phyloP scores from a whole-genome alignment of 148 eudicot species.

The Pouteria glomerata region DNA sequence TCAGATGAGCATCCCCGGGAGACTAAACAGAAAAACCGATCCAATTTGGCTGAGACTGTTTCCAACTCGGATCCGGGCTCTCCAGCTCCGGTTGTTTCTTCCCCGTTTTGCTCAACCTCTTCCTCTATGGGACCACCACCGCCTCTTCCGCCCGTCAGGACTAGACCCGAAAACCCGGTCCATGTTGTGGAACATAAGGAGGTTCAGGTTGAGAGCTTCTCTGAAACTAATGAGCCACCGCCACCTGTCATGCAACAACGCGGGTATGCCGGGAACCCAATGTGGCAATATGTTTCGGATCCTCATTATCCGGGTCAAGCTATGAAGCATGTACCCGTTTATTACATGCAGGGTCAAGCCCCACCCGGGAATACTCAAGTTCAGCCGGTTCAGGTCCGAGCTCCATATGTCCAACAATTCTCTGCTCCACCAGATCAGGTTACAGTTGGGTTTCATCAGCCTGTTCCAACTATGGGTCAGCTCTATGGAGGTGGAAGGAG shows the following conservation, averaged over 20 bases:
- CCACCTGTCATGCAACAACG: constrained; percentile 14
- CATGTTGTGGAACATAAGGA: constrained; percentile 23
- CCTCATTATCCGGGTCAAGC: constrained; percentile 29
- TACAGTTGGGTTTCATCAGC: constrained; percentile 32
- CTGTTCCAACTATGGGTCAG: constrained; percentile 39
- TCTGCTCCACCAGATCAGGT: constrained; percentile 36
- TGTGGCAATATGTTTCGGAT: constrained; percentile 39
- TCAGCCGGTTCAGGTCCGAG: constrained; percentile 36
- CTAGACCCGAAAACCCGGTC: constrained; percentile 28
- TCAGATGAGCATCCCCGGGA: constrained; percentile 50
- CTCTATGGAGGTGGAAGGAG: no score
- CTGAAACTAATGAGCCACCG: constrained; percentile 10
- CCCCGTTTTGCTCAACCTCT: constrained; percentile 62
- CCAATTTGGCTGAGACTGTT: constrained; percentile 26
- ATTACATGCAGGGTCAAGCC: constrained; percentile 54
- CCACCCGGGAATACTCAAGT: constrained; percentile 30
- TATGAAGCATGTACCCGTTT: constrained; percentile 52
- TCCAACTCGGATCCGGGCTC: constrained; percentile 69
- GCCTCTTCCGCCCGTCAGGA: constrained; percentile 54
- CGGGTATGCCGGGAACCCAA: constrained; percentile 31
- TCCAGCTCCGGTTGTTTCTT: constrained; percentile 36
- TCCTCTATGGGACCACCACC: constrained; percentile 39
- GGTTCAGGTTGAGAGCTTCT: not conserved
- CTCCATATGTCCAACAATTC: constrained; percentile 32
- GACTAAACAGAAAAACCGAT: constrained; percentile 29